These are phyloP conservation scores for Neurospora africana DNA, from an alignment of 495 filamentous ascomycete genomes.

Conservation along the genomic window DNA sequence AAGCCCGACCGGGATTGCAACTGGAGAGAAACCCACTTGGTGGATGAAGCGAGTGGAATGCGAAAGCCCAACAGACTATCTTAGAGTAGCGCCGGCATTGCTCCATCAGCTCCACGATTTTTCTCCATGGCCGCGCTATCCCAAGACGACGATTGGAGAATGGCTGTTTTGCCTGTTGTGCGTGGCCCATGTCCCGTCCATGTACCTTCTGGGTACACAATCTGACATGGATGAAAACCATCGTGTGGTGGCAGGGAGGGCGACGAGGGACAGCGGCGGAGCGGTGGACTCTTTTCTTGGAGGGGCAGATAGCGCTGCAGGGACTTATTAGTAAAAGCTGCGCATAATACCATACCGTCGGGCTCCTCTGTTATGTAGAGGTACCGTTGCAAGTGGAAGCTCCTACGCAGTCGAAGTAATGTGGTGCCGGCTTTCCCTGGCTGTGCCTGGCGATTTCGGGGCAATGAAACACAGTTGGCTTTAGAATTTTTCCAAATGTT, in stretches of 20 bases:
- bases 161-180: background rate
- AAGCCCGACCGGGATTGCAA: background rate
- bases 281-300: background rate
- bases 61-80: background rate
- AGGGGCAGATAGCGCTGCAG: background rate
- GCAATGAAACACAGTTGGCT: background rate
- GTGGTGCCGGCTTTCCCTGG: background rate
- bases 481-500: background rate
- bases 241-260: background rate
- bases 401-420: background rate
- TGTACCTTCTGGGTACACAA: background rate
- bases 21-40: background rate
- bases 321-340: background rate
- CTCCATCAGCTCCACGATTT: background rate
- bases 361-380: background rate
- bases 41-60: background rate
- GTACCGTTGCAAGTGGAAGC: background rate
- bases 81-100: background rate
- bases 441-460: background rate
- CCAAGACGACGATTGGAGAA: background rate
- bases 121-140: background rate
- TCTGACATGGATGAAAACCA: background rate
- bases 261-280: background rate
- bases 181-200: background rate
- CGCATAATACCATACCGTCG: background rate